Base-by-base conservation (phyloP, 495 filamentous ascomycete species). In the Aspergillus steynii region DNA sequence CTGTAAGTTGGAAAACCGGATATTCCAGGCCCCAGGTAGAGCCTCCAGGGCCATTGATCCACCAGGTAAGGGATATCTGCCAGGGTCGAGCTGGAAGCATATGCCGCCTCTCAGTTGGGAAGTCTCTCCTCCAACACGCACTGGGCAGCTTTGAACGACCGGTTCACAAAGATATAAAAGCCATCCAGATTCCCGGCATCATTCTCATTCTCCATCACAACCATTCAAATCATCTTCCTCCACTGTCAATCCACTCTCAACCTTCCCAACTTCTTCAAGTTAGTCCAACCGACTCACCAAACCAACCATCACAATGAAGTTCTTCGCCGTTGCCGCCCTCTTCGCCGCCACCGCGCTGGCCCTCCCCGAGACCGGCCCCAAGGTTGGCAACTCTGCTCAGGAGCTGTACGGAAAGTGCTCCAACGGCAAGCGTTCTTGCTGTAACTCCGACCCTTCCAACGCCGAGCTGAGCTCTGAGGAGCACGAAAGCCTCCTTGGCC, bases 301-400 rank as follows among this genome's bases (percentile, higher is more conserved):
- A 54, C 29, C 55, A 58, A 55, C 58, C 58, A 32, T 50, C 45
- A 60, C 4, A 37, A 60, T 60, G 58, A 54, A 60, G 51, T 60
- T 60, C 51, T 45, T 55, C 51, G 52, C 51, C 37, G 20, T 60
- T n/a, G 52, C 58, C 14, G 45, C 58, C 32, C 58, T 60, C 49
- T 59, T 59, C 45, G 58, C 51, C 34, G 51, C 58, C 58, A 55
- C 58, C 27, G 58, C 52, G 10, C 34, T 60, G 25, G 58, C 58
- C 29, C 27, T 42, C 25, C 32, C 37, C 29, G 54, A 42, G 37
- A 42, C 37, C 12, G 37, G 12, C 37, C 37, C 37, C 7, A 42
- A 42, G 37, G 10, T 42, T 42, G 37, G 37, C 37, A 42, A 42
- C 27, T 25, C 55, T 27, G 26, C 42, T 9, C 14, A 47, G 15